Evolutionary conservation across 1,284 basidiomycete genomes (phyloP).

Genomic region (Mycosarcoma mackinlayi): DNA sequence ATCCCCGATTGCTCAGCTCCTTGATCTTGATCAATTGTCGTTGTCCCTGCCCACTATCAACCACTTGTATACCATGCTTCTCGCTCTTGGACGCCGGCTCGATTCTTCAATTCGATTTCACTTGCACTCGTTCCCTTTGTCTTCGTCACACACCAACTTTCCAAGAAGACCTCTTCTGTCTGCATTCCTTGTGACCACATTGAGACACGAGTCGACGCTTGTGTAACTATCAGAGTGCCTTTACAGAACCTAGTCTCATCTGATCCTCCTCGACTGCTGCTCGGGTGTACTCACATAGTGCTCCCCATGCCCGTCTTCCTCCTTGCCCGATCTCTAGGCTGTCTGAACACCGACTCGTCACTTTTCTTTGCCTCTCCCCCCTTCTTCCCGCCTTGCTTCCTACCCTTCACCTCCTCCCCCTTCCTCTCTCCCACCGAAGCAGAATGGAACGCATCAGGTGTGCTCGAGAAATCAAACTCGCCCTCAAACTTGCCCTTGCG

Average conservation of each 20-base stretch:
- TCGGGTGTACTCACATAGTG: slow-evolving; percentile 40
- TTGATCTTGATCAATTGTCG: slow-evolving; percentile 2
- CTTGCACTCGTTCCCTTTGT: too few relatives aligned
- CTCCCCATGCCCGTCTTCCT: slow-evolving; percentile 33
- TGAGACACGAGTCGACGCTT: background rate
- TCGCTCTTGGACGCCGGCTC: background rate
- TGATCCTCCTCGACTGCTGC: too few relatives aligned
- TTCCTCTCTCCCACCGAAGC: slow-evolving; percentile 4
- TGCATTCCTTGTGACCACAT: too few relatives aligned
- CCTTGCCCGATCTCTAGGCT: slow-evolving; percentile 36
- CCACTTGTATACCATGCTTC: background rate
- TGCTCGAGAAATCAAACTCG: slow-evolving; percentile 31
- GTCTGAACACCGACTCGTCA: slow-evolving; percentile 23
- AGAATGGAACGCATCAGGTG: slow-evolving; percentile 20
- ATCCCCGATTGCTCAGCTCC: slow-evolving; percentile 70
- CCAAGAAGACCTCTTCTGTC: too few relatives aligned
- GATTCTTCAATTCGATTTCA: background rate
- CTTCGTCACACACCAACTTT: too few relatives aligned
- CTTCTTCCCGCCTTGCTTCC: background rate
- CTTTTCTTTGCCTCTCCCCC: background rate
- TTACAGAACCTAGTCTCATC: too few relatives aligned
- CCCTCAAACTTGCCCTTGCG: slow-evolving; percentile 31
- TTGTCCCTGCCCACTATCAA: background rate
- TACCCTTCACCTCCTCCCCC: slow-evolving; percentile 3
- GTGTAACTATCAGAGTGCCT: too few relatives aligned